phyloP scores from a whole-genome alignment of 2,329 filamentous ascomycete species.

The Sporothrix dimorphospora region DNA sequence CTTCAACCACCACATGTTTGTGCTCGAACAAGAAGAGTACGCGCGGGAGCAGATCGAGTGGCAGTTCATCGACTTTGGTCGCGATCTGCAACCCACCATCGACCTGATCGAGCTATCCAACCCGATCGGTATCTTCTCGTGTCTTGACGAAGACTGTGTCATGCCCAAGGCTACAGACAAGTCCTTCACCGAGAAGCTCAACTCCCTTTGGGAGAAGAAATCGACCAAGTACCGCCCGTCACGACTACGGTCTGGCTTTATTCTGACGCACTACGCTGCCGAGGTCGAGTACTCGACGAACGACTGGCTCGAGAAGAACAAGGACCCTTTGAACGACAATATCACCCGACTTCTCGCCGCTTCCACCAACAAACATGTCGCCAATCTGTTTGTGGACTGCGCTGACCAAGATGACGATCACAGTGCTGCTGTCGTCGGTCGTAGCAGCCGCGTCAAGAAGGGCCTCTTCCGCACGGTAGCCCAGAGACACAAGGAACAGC shows the following conservation, averaged over 20 bases:
- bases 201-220: conserved; percentile 95
- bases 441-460: conserved; percentile 86
- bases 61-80: conserved; percentile 99
- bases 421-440: conserved; percentile 52
- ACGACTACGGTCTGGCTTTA: conserved; percentile 86
- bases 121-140: conserved; percentile 98
- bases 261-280: conserved; percentile 95
- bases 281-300: conserved; percentile 97
- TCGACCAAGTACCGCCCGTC: conserved; percentile 90
- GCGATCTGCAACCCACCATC: conserved; percentile 95
- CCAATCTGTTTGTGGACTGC: conserved; percentile 84
- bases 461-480: conserved; percentile 96
- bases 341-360: conserved; percentile 83
- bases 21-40: conserved; percentile 97
- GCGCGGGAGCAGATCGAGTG: conserved; percentile 97
- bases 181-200: conserved; percentile 96
- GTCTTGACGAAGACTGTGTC: conserved; percentile 94
- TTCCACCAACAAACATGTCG: conserved; percentile 82
- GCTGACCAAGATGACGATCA: conserved; percentile 73
- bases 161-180: conserved; percentile 99
- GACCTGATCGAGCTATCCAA: conserved; percentile 95
- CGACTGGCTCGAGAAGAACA: conserved; percentile 98
- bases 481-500: conserved; percentile 94
- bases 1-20: conserved; percentile 99
- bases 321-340: conserved; percentile 97